Evolutionary conservation across 192 early-diverging fungal genomes (phyloP).

Genomic region (Oehlia diaphana): DNA sequence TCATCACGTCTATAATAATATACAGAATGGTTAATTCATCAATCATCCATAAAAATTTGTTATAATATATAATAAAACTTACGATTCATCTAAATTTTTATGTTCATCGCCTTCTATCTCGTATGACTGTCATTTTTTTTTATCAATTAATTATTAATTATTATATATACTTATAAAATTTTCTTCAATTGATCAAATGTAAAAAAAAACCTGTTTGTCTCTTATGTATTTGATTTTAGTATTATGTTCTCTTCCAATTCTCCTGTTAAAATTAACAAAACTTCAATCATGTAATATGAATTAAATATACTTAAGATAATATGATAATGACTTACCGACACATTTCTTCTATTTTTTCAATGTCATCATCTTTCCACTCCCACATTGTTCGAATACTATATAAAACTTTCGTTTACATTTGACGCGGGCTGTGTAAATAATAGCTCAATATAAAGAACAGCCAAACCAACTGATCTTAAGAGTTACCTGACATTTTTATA

Average conservation of each 20-base stretch:
- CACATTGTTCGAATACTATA: conserved; percentile 13
- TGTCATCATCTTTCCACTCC: conserved; percentile 3
- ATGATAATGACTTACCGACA: background rate
- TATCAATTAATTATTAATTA: background rate
- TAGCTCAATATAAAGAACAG: background rate
- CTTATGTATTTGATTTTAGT: background rate
- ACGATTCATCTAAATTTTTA: background rate
- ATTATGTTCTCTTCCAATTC: background rate
- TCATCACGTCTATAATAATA: background rate
- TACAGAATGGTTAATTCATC: background rate
- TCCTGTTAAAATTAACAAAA: background rate
- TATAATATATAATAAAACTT: background rate
- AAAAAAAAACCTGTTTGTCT: conserved; percentile 17
- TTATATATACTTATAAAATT: background rate
- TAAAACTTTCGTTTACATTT: background rate
- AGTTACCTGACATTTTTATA: background rate
- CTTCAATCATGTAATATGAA: background rate
- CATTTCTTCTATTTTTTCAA: background rate
- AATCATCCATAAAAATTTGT: background rate
- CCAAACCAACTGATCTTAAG: too few relatives aligned
- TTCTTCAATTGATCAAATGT: background rate
- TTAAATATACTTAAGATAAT: background rate
- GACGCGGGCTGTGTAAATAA: background rate
- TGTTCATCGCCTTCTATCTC: background rate
- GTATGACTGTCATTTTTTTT: background rate